These are phyloP conservation scores for Penicillium silybi DNA, from an alignment of 495 filamentous ascomycete species.

Conservation along the genomic window DNA sequence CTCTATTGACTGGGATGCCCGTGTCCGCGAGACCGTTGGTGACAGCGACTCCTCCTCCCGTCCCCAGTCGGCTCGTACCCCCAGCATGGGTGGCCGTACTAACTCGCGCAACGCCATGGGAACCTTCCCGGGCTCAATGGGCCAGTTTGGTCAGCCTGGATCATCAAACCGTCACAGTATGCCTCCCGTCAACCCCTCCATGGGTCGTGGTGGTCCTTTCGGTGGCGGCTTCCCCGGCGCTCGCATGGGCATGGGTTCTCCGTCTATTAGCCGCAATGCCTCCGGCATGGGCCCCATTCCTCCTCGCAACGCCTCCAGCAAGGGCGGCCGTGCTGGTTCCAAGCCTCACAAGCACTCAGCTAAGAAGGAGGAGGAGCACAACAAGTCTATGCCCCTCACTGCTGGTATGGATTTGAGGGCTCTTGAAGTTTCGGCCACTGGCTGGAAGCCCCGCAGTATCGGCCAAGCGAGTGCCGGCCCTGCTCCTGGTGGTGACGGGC, in stretches of 20 bases:
- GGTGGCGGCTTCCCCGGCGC: conserved; percentile 44
- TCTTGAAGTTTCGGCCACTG: conserved; percentile 61
- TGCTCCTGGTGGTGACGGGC: conserved; percentile 50
- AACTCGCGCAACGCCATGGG: conserved; percentile 22
- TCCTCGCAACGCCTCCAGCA: conserved; percentile 48
- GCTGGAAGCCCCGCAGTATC: conserved; percentile 89
- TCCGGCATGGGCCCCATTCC: conserved; percentile 49
- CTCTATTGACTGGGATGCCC: conserved; percentile 80
- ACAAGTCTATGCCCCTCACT: conserved; percentile 86
- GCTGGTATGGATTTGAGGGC: conserved; percentile 74
- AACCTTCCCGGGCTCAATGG: conserved; percentile 53
- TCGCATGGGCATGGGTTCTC: conserved; percentile 53
- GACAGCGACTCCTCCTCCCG: conserved; percentile 65
- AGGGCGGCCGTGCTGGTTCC: conserved; percentile 54
- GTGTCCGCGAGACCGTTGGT: conserved; percentile 80
- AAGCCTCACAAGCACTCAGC: conserved; percentile 39
- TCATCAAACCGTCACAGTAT: conserved; percentile 42
- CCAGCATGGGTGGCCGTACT: conserved; percentile 39
- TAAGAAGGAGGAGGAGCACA: conserved; percentile 57
- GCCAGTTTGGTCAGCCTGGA: conserved; percentile 53
- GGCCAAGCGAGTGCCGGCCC: conserved; percentile 47
- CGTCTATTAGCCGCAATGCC: conserved; percentile 52
- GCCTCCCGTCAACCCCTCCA: conserved; percentile 65
- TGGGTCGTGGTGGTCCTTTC: conserved; percentile 51
- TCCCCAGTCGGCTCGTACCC: conserved; percentile 68